phyloP scores from a whole-genome alignment of 1,284 basidiomycete species.

The Malassezia arunalokei region DNA sequence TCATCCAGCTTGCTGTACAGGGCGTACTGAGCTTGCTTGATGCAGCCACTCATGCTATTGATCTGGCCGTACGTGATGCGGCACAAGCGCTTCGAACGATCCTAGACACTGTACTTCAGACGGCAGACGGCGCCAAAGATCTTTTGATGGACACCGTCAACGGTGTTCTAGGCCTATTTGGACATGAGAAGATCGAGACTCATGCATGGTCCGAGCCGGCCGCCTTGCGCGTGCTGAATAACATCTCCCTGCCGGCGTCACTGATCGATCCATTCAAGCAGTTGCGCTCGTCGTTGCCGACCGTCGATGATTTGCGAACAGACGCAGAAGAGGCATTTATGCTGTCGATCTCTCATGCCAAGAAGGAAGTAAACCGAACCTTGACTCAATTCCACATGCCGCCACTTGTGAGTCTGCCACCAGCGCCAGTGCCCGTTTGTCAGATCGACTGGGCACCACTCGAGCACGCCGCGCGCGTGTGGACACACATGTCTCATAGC shows the following conservation, averaged over 20 bases:
- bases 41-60: constrained; percentile 5
- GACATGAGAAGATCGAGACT: not conserved
- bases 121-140: constrained; percentile 3
- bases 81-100: constrained; percentile 2
- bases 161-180: constrained; percentile 4
- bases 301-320: constrained; percentile 5
- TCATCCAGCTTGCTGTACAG: constrained; percentile 9
- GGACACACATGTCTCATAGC: too few species aligned
- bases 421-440: too few species aligned
- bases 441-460: too few species aligned
- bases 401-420: too few species aligned
- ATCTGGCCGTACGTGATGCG: constrained; percentile 3
- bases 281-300: constrained; percentile 2
- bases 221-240: constrained; percentile 6
- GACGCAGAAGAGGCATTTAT: not conserved
- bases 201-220: constrained; percentile 2
- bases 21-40: constrained; percentile 4
- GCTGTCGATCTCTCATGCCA: not conserved
- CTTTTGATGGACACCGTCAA: constrained; percentile 3
- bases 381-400: too few species aligned
- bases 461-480: too few species aligned
- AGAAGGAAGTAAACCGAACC: too few species aligned
- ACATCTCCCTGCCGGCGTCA: constrained; percentile 9
- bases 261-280: constrained; percentile 4
- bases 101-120: not conserved